Percentiles rank a stretch among this genome's conserved stretches.
These are phyloP conservation scores for Euclidium syriacum DNA, from an alignment of 345 rosid species.

Conservation along the genomic window DNA sequence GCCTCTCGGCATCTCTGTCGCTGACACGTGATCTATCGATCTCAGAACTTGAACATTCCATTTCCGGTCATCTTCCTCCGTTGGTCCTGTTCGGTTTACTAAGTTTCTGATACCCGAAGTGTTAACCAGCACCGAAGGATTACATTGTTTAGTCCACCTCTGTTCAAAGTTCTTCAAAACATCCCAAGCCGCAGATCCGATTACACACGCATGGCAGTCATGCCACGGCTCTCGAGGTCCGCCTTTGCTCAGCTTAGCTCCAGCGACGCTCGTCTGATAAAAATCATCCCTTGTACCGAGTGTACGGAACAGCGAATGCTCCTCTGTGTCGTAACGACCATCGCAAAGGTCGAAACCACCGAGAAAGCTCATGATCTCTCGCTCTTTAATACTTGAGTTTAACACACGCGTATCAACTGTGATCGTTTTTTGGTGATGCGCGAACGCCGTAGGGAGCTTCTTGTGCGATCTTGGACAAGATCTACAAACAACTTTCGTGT, in stretches of 20 bases:
- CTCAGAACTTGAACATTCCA: slow-evolving; percentile 85
- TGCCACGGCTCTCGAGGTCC: slow-evolving; percentile 98
- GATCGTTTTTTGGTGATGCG: slow-evolving; percentile 88
- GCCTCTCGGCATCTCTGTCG: slow-evolving; percentile 44
- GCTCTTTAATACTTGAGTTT: slow-evolving; percentile 22
- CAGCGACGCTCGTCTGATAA: slow-evolving; percentile 63
- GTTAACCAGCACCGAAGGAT: slow-evolving; percentile 48
- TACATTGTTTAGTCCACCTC: slow-evolving; percentile 76
- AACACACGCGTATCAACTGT: slow-evolving; percentile 47
- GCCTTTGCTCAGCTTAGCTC: slow-evolving; percentile 67
- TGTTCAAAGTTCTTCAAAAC: slow-evolving; percentile 70
- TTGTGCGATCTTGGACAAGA: slow-evolving; percentile 64
- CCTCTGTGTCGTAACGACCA: slow-evolving; percentile 77
- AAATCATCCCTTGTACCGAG: slow-evolving; percentile 50
- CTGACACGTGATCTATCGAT: slow-evolving; percentile 65
- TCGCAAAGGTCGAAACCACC: slow-evolving; percentile 85
- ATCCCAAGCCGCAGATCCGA: slow-evolving; percentile 78
- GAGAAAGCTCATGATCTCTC: slow-evolving; percentile 75
- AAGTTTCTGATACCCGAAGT: slow-evolving; percentile 39
- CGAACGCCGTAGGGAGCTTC: slow-evolving; percentile 65
- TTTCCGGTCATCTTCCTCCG: slow-evolving; percentile 27
- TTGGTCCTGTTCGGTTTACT: slow-evolving; percentile 28
- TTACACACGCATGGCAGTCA: slow-evolving; percentile 61
- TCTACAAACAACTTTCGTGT: slow-evolving; percentile 58
- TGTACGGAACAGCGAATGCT: slow-evolving; percentile 70